Percentiles rank a stretch among this genome's conserved stretches.
Evolutionary conservation across 2,329 filamentous ascomycete species (phyloP).

Genomic region (Ophiocordyceps sinensis): DNA sequence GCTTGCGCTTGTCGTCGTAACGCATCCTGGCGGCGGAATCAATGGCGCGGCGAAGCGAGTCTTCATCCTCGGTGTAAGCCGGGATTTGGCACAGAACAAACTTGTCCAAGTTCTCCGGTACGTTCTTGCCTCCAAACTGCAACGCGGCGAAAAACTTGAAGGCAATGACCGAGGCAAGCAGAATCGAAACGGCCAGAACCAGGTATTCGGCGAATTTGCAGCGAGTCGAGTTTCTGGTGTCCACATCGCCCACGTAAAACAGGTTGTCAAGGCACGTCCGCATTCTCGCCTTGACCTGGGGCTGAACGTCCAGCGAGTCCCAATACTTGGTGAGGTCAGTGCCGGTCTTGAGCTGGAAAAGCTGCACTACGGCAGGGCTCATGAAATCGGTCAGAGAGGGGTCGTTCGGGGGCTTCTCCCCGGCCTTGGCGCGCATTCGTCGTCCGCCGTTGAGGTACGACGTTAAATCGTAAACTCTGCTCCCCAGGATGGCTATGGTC

Average conservation of each 20-base stretch:
- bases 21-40: conserved; percentile 91
- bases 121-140: conserved; percentile 81
- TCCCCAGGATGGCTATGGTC: conserved; percentile 64
- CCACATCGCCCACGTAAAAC: conserved; percentile 84
- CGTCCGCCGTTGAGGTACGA: conserved; percentile 68
- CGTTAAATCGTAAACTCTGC: conserved; percentile 78
- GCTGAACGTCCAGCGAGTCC: conserved; percentile 50
- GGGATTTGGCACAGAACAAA: conserved; percentile 97
- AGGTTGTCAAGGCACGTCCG: conserved; percentile 78
- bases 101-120: conserved; percentile 94
- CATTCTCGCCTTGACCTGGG: conserved; percentile 50
- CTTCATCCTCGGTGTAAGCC: conserved; percentile 96
- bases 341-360: conserved; percentile 67
- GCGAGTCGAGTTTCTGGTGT: conserved; percentile 72
- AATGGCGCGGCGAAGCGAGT: conserved; percentile 89
- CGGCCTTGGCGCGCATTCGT: conserved; percentile 39
- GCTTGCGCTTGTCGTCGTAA: conserved; percentile 96
- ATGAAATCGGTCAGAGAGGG: conserved; percentile 61
- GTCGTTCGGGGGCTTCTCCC: conserved; percentile 30
- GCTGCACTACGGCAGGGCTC: conserved; percentile 53
- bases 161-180: conserved; percentile 68
- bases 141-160: conserved; percentile 97
- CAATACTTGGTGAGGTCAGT: conserved; percentile 73
- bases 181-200: conserved; percentile 66
- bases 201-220: conserved; percentile 88